phyloP scores from a whole-genome alignment of 2,329 filamentous ascomycete genomes.

The Neonectria sp. region DNA sequence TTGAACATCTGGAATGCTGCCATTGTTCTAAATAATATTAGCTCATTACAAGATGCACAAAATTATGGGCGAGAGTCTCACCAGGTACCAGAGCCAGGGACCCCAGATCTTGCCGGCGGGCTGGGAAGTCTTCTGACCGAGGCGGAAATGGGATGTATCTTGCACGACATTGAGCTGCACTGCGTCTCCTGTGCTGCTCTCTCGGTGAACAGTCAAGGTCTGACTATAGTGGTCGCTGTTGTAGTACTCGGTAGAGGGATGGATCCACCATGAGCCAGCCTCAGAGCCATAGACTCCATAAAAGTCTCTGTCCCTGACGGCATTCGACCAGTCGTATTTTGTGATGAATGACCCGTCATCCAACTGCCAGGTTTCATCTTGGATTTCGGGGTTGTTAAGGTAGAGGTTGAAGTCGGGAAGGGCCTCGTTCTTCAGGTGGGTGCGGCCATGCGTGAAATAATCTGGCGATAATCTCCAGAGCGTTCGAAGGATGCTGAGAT shows the following conservation, averaged over 20 bases:
- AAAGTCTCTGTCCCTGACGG: conserved; percentile 32
- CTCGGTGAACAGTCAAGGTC: conserved; percentile 32
- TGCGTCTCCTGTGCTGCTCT: conserved; percentile 30
- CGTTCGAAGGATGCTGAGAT: conserved; percentile 29
- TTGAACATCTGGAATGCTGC: conserved; percentile 20
- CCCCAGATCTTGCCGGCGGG: conserved; percentile 30
- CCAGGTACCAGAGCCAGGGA: conserved; percentile 33
- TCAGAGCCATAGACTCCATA: conserved; percentile 34
- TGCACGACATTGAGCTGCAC: conserved; percentile 32
- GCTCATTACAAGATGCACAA: background rate
- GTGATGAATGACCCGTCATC: conserved; percentile 27
- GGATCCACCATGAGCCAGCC: conserved; percentile 32
- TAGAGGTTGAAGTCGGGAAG: conserved; percentile 27
- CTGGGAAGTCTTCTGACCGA: conserved; percentile 23
- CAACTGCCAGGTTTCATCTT: conserved; percentile 32
- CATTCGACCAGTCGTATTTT: conserved; percentile 34
- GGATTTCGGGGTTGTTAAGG: conserved; percentile 13
- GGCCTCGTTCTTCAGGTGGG: conserved; percentile 29
- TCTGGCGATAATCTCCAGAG: conserved; percentile 31
- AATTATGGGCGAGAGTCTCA: background rate
- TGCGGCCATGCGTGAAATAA: conserved; percentile 31
- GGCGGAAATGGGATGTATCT: conserved; percentile 32
- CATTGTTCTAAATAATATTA: conserved; percentile 25
- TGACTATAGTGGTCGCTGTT: conserved; percentile 32
- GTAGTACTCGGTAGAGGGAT: conserved; percentile 31